Base-by-base conservation (phyloP, 768 basidiomycete species). In the Cytidiella melzeri region DNA sequence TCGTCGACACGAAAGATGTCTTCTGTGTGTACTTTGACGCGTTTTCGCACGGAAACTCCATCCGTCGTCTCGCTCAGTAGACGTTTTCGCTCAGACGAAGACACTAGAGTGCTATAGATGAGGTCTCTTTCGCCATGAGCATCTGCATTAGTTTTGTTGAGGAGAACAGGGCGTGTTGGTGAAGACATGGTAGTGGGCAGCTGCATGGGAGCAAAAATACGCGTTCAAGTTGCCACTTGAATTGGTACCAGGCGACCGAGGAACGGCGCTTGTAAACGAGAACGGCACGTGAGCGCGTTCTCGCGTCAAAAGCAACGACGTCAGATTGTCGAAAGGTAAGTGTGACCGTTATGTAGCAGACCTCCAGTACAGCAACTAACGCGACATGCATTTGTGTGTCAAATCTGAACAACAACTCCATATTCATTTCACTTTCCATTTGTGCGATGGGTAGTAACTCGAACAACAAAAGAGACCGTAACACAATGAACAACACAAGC, bases 81-180 rank as follows among this genome's bases (percentile, higher is more conserved):
- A 25, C 53, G 48, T 38, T 54, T 54, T 18, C 49, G 21, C 23
- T 41, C 19, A 2, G 53, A 25, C 21, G 48, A 30, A 12, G 52
- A 11, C 1, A 23, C 28, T 2, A 40, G 24, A 2, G 13, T n/a
- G 9, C 21, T 28, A 5, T 1, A 7, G 15, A 13, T 11, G 1
- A n/a, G 30, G 19, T 49, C 42, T 15, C 48, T 23, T 23, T 48
- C 42, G 40, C 36, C 30, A 6, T 52, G 23, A 41, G 18, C 4
- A 11, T 45, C 47, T 27, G 38, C 52, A n/a, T 54, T 54, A 1
- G 53, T 54, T 15, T 30, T 24, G 26, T 54, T 54, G 37, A 24
- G 20, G 5, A 54, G 49, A n/a, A 47, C 43, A 24, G 48, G 45
- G 25, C 53, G 18, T 10, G 40, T 6, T 11, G 48, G 43, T 27